A percentile compares a stretch with the other conserved stretches of the same genome.
These are phyloP conservation scores for Xylaria flabelliformis DNA, from an alignment of 495 filamentous ascomycete species.

Conservation along the genomic window DNA sequence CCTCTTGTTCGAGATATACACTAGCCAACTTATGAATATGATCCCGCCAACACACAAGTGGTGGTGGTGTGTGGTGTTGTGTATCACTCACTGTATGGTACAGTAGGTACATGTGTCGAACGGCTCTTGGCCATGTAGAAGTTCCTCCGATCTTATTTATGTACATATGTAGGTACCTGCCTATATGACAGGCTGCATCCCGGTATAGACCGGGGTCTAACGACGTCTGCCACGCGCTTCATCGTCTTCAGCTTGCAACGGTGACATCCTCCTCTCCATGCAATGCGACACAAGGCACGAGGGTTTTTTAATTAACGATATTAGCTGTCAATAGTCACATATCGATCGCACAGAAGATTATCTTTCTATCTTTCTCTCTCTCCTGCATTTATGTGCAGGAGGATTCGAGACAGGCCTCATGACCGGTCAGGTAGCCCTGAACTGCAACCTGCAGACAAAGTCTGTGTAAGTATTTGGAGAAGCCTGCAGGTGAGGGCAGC, in stretches of 20 bases:
- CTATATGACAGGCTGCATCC: constrained; percentile 4
- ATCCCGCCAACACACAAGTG: not conserved
- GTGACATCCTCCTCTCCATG: constrained; percentile 20
- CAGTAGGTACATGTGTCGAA: not conserved
- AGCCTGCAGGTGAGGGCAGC: constrained; percentile 14
- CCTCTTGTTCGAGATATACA: not conserved
- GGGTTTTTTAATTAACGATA: constrained; percentile 9
- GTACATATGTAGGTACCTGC: not conserved
- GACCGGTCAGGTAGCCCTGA: constrained; percentile 26
- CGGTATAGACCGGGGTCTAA: constrained; percentile 6
- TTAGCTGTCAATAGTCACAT: constrained; percentile 11
- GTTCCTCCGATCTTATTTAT: constrained; percentile 30
- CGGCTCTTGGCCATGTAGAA: constrained; percentile 13
- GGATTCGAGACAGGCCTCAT: constrained; percentile 24
- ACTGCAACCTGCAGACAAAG: constrained; percentile 25
- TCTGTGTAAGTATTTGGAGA: constrained; percentile 8
- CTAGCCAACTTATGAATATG: not conserved
- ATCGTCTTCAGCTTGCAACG: constrained; percentile 29
- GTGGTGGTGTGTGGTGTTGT: not conserved
- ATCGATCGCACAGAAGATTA: not conserved
- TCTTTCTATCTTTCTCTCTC: constrained; percentile 4
- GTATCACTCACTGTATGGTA: not conserved
- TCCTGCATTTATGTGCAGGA: constrained; percentile 19
- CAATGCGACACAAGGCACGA: constrained; percentile 21
- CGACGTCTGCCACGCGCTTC: constrained; percentile 29